Conservation (phyloP, 192 early-diverging fungal genomes). For the Glomus cerebriforme region DNA sequence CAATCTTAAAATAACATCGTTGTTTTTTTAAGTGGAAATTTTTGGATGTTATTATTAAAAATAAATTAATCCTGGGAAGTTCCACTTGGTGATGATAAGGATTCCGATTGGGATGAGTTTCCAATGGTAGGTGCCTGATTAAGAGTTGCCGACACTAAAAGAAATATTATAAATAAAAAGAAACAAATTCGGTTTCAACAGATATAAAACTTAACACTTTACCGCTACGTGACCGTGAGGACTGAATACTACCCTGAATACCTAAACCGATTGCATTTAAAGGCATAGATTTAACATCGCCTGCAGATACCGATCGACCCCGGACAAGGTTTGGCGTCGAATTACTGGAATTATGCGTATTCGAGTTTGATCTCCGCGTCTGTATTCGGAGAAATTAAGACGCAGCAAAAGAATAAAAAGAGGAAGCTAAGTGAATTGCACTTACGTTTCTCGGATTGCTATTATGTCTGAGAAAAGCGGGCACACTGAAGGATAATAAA, state of each 20-base stretch:
- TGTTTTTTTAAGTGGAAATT: too few relatives aligned
- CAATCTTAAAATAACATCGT: too few relatives aligned
- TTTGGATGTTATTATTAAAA: neutral
- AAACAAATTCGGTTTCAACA: neutral
- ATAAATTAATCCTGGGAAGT: neutral
- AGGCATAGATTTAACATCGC: neutral
- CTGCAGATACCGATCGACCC: neutral
- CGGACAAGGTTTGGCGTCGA: constrained; percentile 3
- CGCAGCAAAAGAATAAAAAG: neutral
- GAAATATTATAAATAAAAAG: neutral
- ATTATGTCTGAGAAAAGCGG: constrained; percentile 13
- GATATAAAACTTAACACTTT: neutral
- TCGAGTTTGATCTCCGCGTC: constrained; percentile 9
- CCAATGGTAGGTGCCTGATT: neutral
- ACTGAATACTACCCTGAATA: neutral
- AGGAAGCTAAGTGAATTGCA: neutral
- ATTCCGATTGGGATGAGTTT: neutral
- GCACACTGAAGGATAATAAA: neutral
- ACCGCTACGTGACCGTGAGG: neutral
- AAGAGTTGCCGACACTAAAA: neutral
- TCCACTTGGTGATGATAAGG: neutral
- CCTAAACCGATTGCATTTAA: neutral
- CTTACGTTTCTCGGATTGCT: neutral
- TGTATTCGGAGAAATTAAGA: neutral
- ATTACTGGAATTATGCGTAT: neutral